Conservation (phyloP, 805 yeast genomes). For the Wickerhamiella galacta region DNA sequence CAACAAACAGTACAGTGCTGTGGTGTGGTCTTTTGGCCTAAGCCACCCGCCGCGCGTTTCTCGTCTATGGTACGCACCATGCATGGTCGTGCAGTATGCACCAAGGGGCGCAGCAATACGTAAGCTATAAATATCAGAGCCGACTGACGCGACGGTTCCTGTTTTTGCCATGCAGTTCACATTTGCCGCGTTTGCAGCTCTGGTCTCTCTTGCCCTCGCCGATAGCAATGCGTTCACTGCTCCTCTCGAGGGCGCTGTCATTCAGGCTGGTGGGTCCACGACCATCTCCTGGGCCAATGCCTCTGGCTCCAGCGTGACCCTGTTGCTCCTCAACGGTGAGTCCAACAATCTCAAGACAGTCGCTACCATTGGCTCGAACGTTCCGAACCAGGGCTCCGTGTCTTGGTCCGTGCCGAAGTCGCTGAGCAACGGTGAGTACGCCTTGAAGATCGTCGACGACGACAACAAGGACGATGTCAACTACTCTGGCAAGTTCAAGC, state of each 20-base stretch:
- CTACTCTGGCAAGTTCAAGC: conserved; percentile 22
- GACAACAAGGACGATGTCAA: conserved; percentile 19
- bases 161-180: conserved; percentile 6
- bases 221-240: conserved; percentile 20
- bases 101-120: too few species aligned
- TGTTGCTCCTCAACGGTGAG: conserved; percentile 20
- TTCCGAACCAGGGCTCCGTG: conserved; percentile 21
- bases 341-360: conserved; percentile 19
- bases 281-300: conserved; percentile 21
- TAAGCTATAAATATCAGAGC: too few species aligned
- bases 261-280: conserved; percentile 19
- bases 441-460: conserved; percentile 19
- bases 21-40: too few species aligned
- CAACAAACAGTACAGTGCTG: too few species aligned
- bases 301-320: conserved; percentile 19
- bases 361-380: conserved; percentile 19
- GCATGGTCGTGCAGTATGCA: too few species aligned
- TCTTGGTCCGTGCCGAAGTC: conserved; percentile 23
- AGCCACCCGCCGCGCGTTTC: too few species aligned
- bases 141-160: too few species aligned
- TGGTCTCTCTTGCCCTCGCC: conserved; percentile 11
- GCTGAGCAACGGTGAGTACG: conserved; percentile 21
- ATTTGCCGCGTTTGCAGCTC: conserved; percentile 7
- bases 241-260: conserved; percentile 17
- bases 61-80: too few species aligned